Conservation (phyloP, 345 rosid genomes). For the Aurinia saxatilis region DNA sequence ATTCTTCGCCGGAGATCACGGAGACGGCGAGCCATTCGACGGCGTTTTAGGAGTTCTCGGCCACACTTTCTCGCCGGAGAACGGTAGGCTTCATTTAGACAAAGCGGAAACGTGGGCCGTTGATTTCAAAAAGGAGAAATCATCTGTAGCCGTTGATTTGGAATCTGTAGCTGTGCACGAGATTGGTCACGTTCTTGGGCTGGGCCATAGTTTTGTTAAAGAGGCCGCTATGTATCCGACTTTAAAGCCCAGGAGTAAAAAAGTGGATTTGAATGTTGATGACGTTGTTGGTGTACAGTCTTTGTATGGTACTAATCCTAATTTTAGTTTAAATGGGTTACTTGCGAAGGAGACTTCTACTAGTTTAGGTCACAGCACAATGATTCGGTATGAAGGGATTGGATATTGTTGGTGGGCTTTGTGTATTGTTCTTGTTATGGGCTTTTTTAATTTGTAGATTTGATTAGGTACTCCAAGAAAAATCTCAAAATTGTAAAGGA, state of each 20-base stretch:
- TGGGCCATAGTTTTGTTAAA: conserved; percentile 52
- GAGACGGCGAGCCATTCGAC: conserved; percentile 85
- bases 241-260: conserved; percentile 65
- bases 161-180: conserved; percentile 88
- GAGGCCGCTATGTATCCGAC: conserved; percentile 89
- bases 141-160: conserved; percentile 63
- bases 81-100: conserved; percentile 70
- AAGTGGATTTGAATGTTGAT: conserved; percentile 47
- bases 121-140: conserved; percentile 50
- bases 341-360: conserved; percentile 62
- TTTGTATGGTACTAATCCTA: conserved; percentile 73
- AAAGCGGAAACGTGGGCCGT: conserved; percentile 80
- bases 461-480: background rate
- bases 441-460: conserved; percentile 4
- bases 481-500: conserved; percentile 3
- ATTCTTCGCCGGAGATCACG: conserved; percentile 76
- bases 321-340: conserved; percentile 42
- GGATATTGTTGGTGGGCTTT: background rate
- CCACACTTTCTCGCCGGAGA: conserved; percentile 79
- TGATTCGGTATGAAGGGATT: conserved; percentile 19
- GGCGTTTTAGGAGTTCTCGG: conserved; percentile 77
- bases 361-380: conserved; percentile 29
- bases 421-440: conserved; percentile 5
- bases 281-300: conserved; percentile 70
- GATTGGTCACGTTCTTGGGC: conserved; percentile 76